Base-by-base conservation (phyloP, 2,329 filamentous ascomycete species). In the Xylogone sp. region DNA sequence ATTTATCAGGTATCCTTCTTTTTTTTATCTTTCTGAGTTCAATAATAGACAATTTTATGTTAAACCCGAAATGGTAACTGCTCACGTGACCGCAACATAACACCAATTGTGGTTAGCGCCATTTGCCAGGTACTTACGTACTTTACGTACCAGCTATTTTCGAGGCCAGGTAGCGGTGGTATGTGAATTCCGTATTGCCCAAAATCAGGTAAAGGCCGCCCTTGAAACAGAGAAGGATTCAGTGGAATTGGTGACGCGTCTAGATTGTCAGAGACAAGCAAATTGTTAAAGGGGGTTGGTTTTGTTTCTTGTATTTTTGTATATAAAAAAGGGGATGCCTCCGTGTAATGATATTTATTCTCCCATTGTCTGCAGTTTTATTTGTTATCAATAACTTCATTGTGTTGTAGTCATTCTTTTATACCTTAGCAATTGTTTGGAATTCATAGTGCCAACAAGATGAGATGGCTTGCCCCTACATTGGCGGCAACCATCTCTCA, bases 401-500 rank as follows among this genome's bases (percentile, higher is more conserved):
- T n/a, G n/a, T 27, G 24, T 27, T 27, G 6, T 10, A 6, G 6
- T 27, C 24, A 5, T 27, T 27, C 10, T 27, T 27, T 10, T 27
- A 5, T 27, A 5, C 10, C 24, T 27, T 27, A 27, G 10, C 24
- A 6, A 6, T 27, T 27, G 24, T 27, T 7, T n/a, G 6, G 24
- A 5, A 10, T 31, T 43, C 34, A 45, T 20, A 53, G 39, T 4
- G 47, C 43, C 39, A 50, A 27, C 43, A 53, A 42, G 29, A 53
- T 53, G 51, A 46, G 46, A 47, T 47, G 45, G 43, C 43, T 43
- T 42, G 42, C 42, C 43, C 20, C 45, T 22, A 43, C 46, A 27
- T 46, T 20, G 24, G 47, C 45, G n/a, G 43, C 47, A 46, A 42
- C 42, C 18, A 45, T 50, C 45, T 50, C 42, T 50, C 51, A 53